These are phyloP conservation scores for Pseudogymnoascus sp. DNA, from an alignment of 2,329 filamentous ascomycete genomes.

Conservation along the genomic window DNA sequence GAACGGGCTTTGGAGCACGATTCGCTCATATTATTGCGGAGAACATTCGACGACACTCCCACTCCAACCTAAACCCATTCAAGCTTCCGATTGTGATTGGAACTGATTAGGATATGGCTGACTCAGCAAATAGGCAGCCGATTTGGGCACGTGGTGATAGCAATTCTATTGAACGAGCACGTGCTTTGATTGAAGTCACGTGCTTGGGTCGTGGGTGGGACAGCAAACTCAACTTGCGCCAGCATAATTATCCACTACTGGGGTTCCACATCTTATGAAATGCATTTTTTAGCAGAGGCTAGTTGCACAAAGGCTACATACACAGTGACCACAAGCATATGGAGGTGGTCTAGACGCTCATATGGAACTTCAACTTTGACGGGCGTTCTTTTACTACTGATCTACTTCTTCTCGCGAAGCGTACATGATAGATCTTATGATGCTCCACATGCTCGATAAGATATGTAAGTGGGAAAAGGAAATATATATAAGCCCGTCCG, in stretches of 20 bases:
- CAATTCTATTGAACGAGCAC: not conserved
- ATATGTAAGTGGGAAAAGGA: not conserved
- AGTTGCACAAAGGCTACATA: not conserved
- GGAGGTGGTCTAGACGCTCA: not conserved
- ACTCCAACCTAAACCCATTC: not conserved
- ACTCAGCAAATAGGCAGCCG: not conserved
- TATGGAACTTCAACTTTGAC: not conserved
- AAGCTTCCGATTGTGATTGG: conserved; percentile 7
- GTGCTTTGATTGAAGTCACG: not conserved
- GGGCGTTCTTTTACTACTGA: not conserved
- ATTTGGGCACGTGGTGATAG: not conserved
- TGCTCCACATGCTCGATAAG: not conserved
- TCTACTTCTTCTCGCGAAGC: not conserved
- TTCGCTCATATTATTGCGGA: conserved; percentile 7
- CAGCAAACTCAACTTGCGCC: not conserved
- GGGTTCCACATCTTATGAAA: not conserved
- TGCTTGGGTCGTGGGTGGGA: not conserved
- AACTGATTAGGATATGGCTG: not conserved
- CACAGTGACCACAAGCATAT: not conserved
- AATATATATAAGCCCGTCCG: no score
- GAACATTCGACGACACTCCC: conserved; percentile 1
- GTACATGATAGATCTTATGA: not conserved
- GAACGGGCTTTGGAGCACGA: conserved; percentile 3
- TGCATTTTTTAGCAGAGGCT: not conserved
- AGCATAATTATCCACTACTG: not conserved